These are phyloP conservation scores for Suillus subluteus DNA, from an alignment of 768 basidiomycete species.

Conservation along the genomic window DNA sequence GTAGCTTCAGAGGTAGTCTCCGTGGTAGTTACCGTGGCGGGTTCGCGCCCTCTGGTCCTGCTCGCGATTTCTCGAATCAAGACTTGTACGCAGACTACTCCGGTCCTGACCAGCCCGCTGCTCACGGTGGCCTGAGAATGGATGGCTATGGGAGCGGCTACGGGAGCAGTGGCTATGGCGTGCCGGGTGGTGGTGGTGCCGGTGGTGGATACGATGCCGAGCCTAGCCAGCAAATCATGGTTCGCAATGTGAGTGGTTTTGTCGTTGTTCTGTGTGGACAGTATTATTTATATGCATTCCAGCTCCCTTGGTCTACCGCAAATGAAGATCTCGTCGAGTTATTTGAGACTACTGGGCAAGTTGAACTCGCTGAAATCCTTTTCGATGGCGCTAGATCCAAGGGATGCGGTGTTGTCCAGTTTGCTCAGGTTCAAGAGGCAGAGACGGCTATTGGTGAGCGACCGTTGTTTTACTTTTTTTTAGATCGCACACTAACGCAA, in stretches of 20 bases:
- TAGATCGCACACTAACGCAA: background rate
- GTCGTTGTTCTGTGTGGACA: background rate
- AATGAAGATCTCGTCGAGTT: slow-evolving; percentile 98
- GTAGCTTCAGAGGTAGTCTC: slow-evolving; percentile 50
- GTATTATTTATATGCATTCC: slow-evolving; percentile 9
- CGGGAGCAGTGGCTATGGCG: slow-evolving; percentile 42
- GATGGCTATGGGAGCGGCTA: slow-evolving; percentile 42
- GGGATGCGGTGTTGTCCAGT: slow-evolving; percentile 96
- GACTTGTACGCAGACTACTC: slow-evolving; percentile 93
- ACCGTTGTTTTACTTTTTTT: slow-evolving; percentile 2
- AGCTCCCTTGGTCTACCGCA: slow-evolving; percentile 99
- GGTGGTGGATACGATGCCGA: slow-evolving; percentile 61
- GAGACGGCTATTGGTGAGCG: slow-evolving; percentile 87
- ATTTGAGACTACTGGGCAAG: slow-evolving; percentile 96
- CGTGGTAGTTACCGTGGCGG: slow-evolving; percentile 62
- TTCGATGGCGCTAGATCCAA: slow-evolving; percentile 93
- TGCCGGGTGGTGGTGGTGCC: slow-evolving; percentile 26
- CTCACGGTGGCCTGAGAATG: slow-evolving; percentile 40
- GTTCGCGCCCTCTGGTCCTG: slow-evolving; percentile 49
- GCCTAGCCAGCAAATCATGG: slow-evolving; percentile 97
- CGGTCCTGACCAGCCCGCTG: slow-evolving; percentile 74
- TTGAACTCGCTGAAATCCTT: slow-evolving; percentile 92
- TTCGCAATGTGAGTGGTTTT: slow-evolving; percentile 82
- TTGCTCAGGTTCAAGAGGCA: slow-evolving; percentile 83
- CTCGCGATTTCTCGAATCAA: slow-evolving; percentile 81